A percentile compares a stretch with the other conserved stretches of the same genome.
These are phyloP conservation scores for Inonotus hispidus DNA, from an alignment of 1,284 basidiomycete genomes.

Conservation along the genomic window DNA sequence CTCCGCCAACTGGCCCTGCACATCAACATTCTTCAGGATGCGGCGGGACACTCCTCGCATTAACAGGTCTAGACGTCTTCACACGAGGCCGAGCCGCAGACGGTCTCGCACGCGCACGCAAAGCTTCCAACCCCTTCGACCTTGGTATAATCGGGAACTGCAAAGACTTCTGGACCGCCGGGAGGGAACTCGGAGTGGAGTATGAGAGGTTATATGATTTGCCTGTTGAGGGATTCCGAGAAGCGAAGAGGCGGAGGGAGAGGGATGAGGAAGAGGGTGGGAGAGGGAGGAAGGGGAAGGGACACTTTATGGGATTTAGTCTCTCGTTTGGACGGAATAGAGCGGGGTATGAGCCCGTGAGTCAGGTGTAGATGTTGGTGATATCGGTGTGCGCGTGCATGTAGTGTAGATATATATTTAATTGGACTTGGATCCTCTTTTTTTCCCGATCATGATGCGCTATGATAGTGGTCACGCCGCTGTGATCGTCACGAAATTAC, in stretches of 20 bases:
- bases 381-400: neutral
- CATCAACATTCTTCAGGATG: conserved; percentile 24
- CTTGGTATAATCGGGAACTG: conserved; percentile 83
- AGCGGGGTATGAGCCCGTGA: conserved; percentile 33
- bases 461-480: too few species aligned
- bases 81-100: conserved; percentile 47
- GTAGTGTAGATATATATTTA: neutral
- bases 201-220: conserved; percentile 90
- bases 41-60: conserved; percentile 38
- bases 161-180: conserved; percentile 91
- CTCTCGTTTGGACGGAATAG: conserved; percentile 24
- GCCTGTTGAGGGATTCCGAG: conserved; percentile 74
- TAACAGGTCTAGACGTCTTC: conserved; percentile 65
- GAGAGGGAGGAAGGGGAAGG: conserved; percentile 35
- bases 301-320: conserved; percentile 36
- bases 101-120: conserved; percentile 42
- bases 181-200: conserved; percentile 80
- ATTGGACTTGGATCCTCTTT: neutral
- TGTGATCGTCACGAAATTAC: too few species aligned
- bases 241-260: conserved; percentile 55
- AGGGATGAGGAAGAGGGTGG: conserved; percentile 51
- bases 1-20: conserved; percentile 25
- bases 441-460: too few species aligned
- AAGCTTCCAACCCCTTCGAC: conserved; percentile 90
- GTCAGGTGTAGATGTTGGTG: conserved; percentile 28